Evolutionary conservation across 176 grass and related monocot genomes (phyloP).

Genomic region (Oropetium thomaeum): DNA sequence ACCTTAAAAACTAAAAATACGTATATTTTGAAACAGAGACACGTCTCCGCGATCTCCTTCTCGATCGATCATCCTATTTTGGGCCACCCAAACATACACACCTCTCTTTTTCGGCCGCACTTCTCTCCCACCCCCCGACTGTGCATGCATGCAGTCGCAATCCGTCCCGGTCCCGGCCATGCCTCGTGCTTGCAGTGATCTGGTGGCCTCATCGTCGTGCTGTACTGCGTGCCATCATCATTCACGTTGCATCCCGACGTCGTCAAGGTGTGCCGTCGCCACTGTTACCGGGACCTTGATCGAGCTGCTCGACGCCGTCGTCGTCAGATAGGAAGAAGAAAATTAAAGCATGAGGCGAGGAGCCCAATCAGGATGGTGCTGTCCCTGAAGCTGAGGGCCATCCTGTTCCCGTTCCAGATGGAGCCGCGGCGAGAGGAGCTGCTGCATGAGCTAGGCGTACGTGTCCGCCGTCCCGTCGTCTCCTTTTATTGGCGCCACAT

Average conservation of each 20-base stretch:
- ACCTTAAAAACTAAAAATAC: no score
- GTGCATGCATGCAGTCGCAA: neutral
- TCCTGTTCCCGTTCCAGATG: conserved; percentile 44
- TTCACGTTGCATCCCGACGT: neutral
- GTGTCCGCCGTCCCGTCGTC: neutral
- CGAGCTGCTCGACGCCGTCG: no score
- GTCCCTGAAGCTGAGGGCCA: conserved; percentile 31
- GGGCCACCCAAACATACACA: neutral
- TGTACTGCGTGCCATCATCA: no score
- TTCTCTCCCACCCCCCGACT: neutral
- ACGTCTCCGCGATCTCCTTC: no score
- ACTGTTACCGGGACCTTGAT: neutral
- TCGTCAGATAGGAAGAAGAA: no score
- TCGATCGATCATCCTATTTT: no score
- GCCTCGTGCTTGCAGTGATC: neutral
- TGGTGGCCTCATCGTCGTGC: neutral
- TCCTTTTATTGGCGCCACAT: no score
- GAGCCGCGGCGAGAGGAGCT: conserved; percentile 34
- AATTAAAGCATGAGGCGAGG: neutral
- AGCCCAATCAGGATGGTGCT: conserved; percentile 16
- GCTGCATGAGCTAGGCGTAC: conserved; percentile 42
- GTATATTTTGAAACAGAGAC: no score
- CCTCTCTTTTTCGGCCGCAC: neutral
- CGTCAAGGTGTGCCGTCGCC: neutral
- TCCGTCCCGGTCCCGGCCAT: neutral